Evolutionary conservation across 2,329 filamentous ascomycete genomes (phyloP).

Genomic region (Pseudopithomyces chartarum): DNA sequence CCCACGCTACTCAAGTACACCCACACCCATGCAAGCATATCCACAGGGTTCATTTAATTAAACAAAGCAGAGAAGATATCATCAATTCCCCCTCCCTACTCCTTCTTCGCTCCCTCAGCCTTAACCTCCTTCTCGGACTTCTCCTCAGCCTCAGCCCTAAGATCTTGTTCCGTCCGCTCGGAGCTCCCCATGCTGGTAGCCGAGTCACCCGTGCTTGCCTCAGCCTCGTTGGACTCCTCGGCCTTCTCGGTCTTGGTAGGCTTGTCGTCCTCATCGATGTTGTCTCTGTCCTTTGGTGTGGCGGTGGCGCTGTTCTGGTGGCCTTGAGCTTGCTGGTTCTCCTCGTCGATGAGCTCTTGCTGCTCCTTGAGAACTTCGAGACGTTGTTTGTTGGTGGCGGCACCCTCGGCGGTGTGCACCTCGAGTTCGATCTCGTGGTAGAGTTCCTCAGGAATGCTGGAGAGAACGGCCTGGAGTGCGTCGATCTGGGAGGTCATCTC

Average conservation of each 20-base stretch:
- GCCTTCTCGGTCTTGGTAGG: constrained; percentile 44
- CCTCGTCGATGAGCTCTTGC: constrained; percentile 95
- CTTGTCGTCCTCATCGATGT: constrained; percentile 95
- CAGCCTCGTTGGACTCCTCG: constrained; percentile 32
- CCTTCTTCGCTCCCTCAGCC: constrained; percentile 15
- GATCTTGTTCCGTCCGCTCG: constrained; percentile 41
- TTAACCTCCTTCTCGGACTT: constrained; percentile 17
- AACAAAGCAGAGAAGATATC: constrained; percentile 22
- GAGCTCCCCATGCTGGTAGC: constrained; percentile 29
- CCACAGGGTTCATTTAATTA: constrained; percentile 21
- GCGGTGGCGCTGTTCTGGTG: constrained; percentile 73
- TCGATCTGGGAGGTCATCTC: constrained; percentile 91
- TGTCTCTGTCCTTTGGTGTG: constrained; percentile 81
- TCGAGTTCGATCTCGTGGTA: constrained; percentile 99
- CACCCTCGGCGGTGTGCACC: constrained; percentile 94
- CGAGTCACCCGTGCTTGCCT: constrained; percentile 38
- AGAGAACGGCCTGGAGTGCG: constrained; percentile 87
- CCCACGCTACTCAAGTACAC: constrained; percentile 1
- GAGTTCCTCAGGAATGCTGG: constrained; percentile 93
- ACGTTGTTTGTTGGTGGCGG: constrained; percentile 97
- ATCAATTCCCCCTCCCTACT: constrained; percentile 5
- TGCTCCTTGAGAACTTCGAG: constrained; percentile 98
- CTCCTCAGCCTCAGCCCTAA: constrained; percentile 29
- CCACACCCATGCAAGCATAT: neutral
- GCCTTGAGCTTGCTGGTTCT: constrained; percentile 87